A percentile compares a stretch with the other conserved stretches of the same genome.
phyloP scores from a whole-genome alignment of 257 asterid genomes.

The Fraxinus anomala region DNA sequence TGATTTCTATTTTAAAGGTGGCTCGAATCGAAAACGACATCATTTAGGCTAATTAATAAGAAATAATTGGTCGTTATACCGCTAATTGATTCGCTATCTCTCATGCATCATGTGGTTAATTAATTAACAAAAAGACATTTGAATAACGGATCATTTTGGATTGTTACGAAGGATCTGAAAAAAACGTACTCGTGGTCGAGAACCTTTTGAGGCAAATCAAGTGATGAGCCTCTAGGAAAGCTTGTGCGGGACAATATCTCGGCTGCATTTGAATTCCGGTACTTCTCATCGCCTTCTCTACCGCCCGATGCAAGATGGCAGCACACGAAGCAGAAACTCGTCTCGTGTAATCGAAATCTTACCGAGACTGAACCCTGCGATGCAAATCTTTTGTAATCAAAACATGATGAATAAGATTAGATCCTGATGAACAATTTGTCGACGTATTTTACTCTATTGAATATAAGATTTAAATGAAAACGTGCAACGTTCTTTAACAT shows the following conservation, averaged over 20 bases:
- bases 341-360: constrained; percentile 53
- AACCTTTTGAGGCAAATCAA: constrained; percentile 54
- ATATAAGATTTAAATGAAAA: too few species aligned
- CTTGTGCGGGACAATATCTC: constrained; percentile 53
- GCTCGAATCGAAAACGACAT: constrained; percentile 40
- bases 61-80: constrained; percentile 29
- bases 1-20: constrained; percentile 23
- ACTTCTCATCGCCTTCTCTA: constrained; percentile 46
- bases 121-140: constrained; percentile 32
- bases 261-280: constrained; percentile 48
- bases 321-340: constrained; percentile 65
- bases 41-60: constrained; percentile 32
- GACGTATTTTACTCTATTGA: too few species aligned
- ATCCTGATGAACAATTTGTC: too few species aligned
- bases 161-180: constrained; percentile 7
- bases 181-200: constrained; percentile 56
- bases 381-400: background rate
- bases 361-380: constrained; percentile 65
- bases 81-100: constrained; percentile 13
- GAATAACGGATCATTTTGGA: constrained; percentile 31
- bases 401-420: too few species aligned
- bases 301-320: constrained; percentile 58
- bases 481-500: too few species aligned
- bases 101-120: constrained; percentile 23
- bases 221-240: constrained; percentile 50